Evolutionary conservation across 2,329 filamentous ascomycete genomes (phyloP).

Genomic region (Phaeosphaeria sp.): DNA sequence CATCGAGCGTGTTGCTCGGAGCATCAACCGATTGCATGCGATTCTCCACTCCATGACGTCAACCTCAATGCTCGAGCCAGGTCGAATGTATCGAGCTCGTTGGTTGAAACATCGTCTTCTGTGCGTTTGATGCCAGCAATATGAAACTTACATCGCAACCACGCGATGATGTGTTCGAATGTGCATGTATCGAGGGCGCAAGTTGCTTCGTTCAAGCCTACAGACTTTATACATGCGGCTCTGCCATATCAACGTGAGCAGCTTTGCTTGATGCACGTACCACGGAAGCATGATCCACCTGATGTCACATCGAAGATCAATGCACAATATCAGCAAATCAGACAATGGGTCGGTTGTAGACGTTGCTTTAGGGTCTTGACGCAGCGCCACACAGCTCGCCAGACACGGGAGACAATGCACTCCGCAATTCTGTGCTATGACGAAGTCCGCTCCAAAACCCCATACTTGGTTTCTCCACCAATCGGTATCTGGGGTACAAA

Average conservation of each 20-base stretch:
- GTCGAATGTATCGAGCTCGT: neutral
- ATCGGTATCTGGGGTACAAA: neutral
- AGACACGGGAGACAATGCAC: conserved; percentile 16
- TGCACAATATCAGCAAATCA: conserved; percentile 37
- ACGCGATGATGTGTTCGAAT: neutral
- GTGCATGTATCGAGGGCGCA: neutral
- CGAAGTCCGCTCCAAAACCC: conserved; percentile 8
- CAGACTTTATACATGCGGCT: neutral
- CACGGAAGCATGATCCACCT: neutral
- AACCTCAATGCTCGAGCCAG: neutral
- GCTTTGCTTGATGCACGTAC: neutral
- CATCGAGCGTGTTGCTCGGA: neutral
- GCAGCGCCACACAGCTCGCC: conserved; percentile 14
- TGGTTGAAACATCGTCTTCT: neutral
- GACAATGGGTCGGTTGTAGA: neutral
- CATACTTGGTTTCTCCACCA: neutral
- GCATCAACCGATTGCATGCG: neutral
- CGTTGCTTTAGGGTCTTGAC: conserved; percentile 1
- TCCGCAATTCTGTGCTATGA: conserved; percentile 12
- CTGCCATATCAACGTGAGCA: neutral
- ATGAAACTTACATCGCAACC: neutral
- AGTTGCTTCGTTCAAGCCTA: neutral
- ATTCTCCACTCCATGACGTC: conserved; percentile 1
- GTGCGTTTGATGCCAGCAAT: neutral
- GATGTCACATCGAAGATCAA: neutral